Base-by-base conservation (phyloP, 495 filamentous ascomycete species). In the Clohesyomyces aquaticus region DNA sequence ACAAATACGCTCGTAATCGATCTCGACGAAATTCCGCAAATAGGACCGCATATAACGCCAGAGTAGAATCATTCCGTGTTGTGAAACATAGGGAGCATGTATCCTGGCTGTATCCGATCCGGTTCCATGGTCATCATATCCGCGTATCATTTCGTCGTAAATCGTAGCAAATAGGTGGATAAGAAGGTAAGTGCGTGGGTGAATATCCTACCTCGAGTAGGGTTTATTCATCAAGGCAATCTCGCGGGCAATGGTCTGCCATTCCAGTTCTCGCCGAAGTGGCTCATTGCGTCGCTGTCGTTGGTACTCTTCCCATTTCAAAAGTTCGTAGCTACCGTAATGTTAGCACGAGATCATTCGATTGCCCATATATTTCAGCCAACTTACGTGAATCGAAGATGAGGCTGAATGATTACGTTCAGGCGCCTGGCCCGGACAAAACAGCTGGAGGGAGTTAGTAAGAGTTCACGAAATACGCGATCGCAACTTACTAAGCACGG, bases 141-240 rank as follows among this genome's bases (percentile, higher is more conserved):
- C 32, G n/a, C 32, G 32, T 38, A 38, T 38, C 32, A 38, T 38
- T 6, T 38, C 32, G 32, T 38, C 32, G 32, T 38, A 38, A 38
- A 38, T 38, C 32, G 14, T 38, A 38, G 32, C 32, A 38, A 38
- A 38, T 14, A 38, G 32, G 14, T 6, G 32, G 6, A 38, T 38
- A 38, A 38, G 32, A 38, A 38, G 32, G 32, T 6, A 38, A 6
- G 14, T 38, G 14, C 6, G 6, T 6, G 32, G 32, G 32, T n/a
- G n/a, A 50, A 50, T 50, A 4, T 12, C 23, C 43, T 35, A 70
- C 57, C 76, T 63, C 22, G 72, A 72, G 56, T 98, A 98, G n/a
- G 94, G 94, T 65, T 88, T 88, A 74, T 98, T 98, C 91, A 98
- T 93, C 21, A 90, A 80, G 1, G 94, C 93, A 58, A 98, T 89